Evolutionary conservation across 2,329 filamentous ascomycete genomes (phyloP), one percentile per base, ranked within the genome.

Genomic region (Akanthomyces lecanii): DNA sequence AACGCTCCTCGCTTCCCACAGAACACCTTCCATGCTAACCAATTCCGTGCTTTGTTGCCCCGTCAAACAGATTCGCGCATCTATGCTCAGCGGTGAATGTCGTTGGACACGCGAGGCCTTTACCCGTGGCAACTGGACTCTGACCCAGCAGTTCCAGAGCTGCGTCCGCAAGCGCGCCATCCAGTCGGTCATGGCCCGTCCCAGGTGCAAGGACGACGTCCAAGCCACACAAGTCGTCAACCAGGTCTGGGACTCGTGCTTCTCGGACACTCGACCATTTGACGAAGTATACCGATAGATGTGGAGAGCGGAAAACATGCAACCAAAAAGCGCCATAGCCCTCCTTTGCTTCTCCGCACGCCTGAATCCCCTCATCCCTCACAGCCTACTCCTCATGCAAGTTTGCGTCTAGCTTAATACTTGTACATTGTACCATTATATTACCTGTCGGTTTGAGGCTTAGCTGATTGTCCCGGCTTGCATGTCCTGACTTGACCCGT

Each of bases 181-280:
- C 40, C 78, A 90, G 68, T 96, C 91, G 25, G 86, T 99, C 69
- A 84, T 87, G 79, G 87, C 85, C 40, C 82, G 95, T 65, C 92
- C 92, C 18, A 82, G 83, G 53, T 95, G 93, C 73, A 91, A 90
- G 74, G 90, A 96, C 75, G 88, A 96, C 70, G 87, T 88, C 16
- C 91, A 98, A 68, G 95, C 95, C 4, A 85, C 86, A 58, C 91
- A 90, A 77, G 88, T 96, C 30, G 92, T 99, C 63, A 95, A 98
- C 76, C 89, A 96, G 76, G 95, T 99, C n/a, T 99, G 94, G 92
- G 93, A 97, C 69, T 97, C 92, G 70, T 99, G 95, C 76, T 99
- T 96, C 74, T 81, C 85, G 58, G 95, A 99, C 76, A 98, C 94
- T 4, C 82, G 95, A 71, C 95, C 95, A 2, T 99, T 99, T 76